A percentile compares a stretch with the other conserved stretches of the same genome.
phyloP scores from a whole-genome alignment of 176 grass and related monocot species.

The Elymus sibiricus region DNA sequence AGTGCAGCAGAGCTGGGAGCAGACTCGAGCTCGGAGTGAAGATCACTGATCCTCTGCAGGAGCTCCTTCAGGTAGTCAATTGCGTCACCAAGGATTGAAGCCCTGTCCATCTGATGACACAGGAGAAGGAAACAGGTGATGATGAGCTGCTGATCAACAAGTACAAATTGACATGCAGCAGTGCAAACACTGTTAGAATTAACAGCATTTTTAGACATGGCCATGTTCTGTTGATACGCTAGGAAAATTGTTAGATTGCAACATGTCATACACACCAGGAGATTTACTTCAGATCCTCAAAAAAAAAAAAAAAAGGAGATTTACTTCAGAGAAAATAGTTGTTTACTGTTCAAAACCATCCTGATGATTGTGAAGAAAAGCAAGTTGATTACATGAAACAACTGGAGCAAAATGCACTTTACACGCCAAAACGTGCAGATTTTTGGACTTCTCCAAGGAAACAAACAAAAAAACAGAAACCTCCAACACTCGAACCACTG shows the following conservation, averaged over 20 bases:
- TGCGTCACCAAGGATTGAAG: constrained; percentile 74
- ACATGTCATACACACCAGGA: not conserved
- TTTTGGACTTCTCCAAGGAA: not conserved
- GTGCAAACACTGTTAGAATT: not conserved
- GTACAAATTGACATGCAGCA: not conserved
- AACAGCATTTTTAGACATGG: not conserved
- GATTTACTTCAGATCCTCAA: not conserved
- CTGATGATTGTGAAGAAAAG: constrained; percentile 1
- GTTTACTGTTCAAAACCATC: constrained; percentile 17
- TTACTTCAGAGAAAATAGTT: not conserved
- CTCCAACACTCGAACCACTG: not conserved
- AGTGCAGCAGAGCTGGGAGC: constrained; percentile 57
- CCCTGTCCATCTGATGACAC: constrained; percentile 70
- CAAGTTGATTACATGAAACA: not conserved
- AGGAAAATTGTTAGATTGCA: not conserved
- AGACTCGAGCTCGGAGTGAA: constrained; percentile 74
- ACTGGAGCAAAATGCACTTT: not conserved
- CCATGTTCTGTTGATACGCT: no score
- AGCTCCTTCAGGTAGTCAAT: constrained; percentile 92
- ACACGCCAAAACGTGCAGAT: constrained; percentile 2
- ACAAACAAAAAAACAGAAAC: not conserved
- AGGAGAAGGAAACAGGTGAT: constrained; percentile 25
- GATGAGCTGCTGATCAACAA: not conserved
- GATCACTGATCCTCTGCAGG: constrained; percentile 64
- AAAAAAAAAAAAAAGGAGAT: no score